Percentiles rank a stretch among this genome's conserved stretches.
These are phyloP conservation scores for Cryptococcus wingfieldii DNA, from an alignment of 1,284 basidiomycete genomes.

Conservation along the genomic window DNA sequence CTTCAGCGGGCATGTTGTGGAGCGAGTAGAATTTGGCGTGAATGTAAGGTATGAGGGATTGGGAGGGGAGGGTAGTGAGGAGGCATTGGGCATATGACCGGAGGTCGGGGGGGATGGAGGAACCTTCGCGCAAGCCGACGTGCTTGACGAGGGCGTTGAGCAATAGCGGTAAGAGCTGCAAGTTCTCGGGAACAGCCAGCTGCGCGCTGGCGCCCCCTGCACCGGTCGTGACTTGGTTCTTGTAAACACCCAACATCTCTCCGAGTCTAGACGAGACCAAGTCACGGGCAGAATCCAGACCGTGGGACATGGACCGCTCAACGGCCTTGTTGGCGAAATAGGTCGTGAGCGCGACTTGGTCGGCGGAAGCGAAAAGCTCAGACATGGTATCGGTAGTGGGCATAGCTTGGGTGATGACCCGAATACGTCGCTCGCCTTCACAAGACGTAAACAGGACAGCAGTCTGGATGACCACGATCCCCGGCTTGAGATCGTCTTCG, in stretches of 20 bases:
- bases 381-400: constrained; percentile 91
- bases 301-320: constrained; percentile 78
- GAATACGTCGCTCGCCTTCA: constrained; percentile 91
- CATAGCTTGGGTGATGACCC: constrained; percentile 87
- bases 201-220: constrained; percentile 85
- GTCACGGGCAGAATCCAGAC: constrained; percentile 87
- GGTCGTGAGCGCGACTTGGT: constrained; percentile 87
- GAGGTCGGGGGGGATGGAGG: constrained; percentile 93
- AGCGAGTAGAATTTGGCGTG: constrained; percentile 93
- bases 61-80: constrained; percentile 83
- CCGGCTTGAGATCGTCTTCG: constrained; percentile 87
- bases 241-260: constrained; percentile 88
- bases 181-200: constrained; percentile 82
- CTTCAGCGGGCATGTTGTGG: constrained; percentile 73
- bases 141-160: constrained; percentile 90
- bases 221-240: constrained; percentile 91
- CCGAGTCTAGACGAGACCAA: constrained; percentile 85
- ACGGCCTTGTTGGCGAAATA: constrained; percentile 95
- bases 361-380: constrained; percentile 90
- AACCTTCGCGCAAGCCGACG: constrained; percentile 88
- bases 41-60: constrained; percentile 87
- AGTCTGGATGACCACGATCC: constrained; percentile 94
- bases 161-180: constrained; percentile 89
- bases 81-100: constrained; percentile 92
- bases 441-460: constrained; percentile 95